Evolutionary conservation across 768 basidiomycete species (phyloP), one percentile per base, ranked within the genome.

Genomic region (Tulasnella sp.): DNA sequence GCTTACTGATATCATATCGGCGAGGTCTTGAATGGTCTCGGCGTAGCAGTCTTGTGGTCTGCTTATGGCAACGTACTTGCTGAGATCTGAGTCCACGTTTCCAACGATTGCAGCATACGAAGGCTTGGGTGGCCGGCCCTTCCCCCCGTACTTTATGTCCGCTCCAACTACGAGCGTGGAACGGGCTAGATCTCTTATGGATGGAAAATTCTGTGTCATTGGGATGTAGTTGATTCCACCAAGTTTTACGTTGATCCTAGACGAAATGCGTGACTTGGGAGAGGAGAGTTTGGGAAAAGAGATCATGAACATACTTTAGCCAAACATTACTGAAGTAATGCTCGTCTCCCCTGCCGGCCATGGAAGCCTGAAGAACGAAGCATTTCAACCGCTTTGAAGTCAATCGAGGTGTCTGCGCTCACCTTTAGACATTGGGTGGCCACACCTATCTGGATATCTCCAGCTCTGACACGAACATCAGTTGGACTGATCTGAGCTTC

Each of bases 71-170:
- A 87, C 80, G 80, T 94, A 96, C 84, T 94, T 94, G 4, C 92
- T 92, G 0, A n/a, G 5, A 52, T n/a, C 52, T 1, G 52, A 24
- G 83, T 96, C 94, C 42, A 96, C 91, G 81, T 92, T 95, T 42
- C 89, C 93, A 24, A 95, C 94, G 9, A 96, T 86, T 12, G 93
- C 88, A 0, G 94, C 92, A 84, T 93, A 95, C 0, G 94, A 95
- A 0, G 94, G 94, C 19, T 27, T 36, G n/a, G 58, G 24, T 6
- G 91, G 89, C 24, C 91, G 92, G 27, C 89, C 89, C 0, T 93
- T 89, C 18, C 93, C 93, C 10, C 94, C 93, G 82, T 95, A 93
- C 40, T 40, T 39, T 27, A 73, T 34, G n/a, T 78, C 77, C 14
- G 56, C 52, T 12, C 93, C 94, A 89, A 95, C 91, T 72, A 95